Evolutionary conservation across 768 basidiomycete genomes (phyloP).

Genomic region (Russula vinacea): DNA sequence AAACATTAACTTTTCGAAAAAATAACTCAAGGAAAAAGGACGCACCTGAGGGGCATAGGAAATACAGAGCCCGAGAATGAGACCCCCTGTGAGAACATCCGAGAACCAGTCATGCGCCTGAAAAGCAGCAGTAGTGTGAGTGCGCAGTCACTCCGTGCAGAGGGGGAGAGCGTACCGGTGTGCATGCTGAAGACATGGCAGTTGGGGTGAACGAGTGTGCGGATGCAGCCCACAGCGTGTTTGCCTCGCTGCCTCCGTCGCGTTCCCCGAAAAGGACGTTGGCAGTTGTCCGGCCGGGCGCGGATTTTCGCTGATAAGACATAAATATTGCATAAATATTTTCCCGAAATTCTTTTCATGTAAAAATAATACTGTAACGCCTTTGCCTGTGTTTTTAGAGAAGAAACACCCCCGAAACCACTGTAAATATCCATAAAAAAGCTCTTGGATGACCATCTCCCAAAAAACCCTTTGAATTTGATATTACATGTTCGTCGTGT

Average conservation of each 20-base stretch:
- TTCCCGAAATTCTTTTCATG: background rate
- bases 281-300: no score
- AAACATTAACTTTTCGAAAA: background rate
- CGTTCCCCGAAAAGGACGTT: background rate
- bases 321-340: background rate
- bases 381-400: no score
- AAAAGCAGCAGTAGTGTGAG: background rate
- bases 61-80: conserved; percentile 30
- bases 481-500: background rate
- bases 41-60: conserved; percentile 31
- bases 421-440: no score
- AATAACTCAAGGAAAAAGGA: background rate
- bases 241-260: background rate
- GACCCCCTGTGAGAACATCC: conserved; percentile 27
- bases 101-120: conserved; percentile 31
- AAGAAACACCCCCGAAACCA: no score
- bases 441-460: no score
- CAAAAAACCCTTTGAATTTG: background rate
- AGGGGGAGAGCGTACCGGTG: conserved; percentile 14
- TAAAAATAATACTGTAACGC: no score
- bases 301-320: background rate
- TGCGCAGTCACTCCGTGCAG: background rate
- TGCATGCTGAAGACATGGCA: conserved; percentile 26
- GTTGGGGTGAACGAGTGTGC: background rate
- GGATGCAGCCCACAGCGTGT: background rate